Base-by-base conservation (phyloP, 1,139 yeast species). In the Blastobotrys proliferans region DNA sequence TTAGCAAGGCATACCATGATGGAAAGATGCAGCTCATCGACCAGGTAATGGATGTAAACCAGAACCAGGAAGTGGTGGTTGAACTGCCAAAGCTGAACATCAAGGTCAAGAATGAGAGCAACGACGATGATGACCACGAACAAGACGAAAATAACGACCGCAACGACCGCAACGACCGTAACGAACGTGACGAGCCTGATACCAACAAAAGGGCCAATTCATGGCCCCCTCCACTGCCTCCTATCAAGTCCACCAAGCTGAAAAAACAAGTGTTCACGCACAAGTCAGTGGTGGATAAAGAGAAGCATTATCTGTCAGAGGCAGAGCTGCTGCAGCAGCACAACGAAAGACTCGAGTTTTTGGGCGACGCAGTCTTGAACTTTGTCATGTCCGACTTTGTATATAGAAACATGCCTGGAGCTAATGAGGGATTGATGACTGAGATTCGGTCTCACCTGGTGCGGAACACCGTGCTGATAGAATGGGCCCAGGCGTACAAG, bases 311-410 rank as follows among this genome's bases (percentile, higher is more conserved):
- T 54, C 62, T 83, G 40, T 68, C 76, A 9, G 76, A 73, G 41
- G 64, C 69, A 1, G 92, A 83, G 50, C 69, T 77, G 44, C 68
- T 83, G 20, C 69, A 73, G 37, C 66, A 80, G 2, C 92, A 88
- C 57, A 88, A 92, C 62, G 98, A 94, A 68, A 73, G 98, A 42
- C 69, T 92, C 31, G 99, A 94, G 64, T 94, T 88, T 60, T 67
- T 88, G 33, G 99, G 99, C 16, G 99, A 94, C 65, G 82, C 97
- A 1, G 77, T 88, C 14, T 68, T 92, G 50, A 86, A 88, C 57
- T 77, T 77, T 48, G 69, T 83, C 35, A 80, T 85, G 40, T 82
- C 97, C 0, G 69, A 77, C 50, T 71, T 87, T 40, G 70, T 87
- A 17, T 87, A 74, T 55, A 71, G 75, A 26, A 66, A 76, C 47